Evolutionary conservation across 495 filamentous ascomycete genomes (phyloP).

Genomic region (Neurospora tetraspora): DNA sequence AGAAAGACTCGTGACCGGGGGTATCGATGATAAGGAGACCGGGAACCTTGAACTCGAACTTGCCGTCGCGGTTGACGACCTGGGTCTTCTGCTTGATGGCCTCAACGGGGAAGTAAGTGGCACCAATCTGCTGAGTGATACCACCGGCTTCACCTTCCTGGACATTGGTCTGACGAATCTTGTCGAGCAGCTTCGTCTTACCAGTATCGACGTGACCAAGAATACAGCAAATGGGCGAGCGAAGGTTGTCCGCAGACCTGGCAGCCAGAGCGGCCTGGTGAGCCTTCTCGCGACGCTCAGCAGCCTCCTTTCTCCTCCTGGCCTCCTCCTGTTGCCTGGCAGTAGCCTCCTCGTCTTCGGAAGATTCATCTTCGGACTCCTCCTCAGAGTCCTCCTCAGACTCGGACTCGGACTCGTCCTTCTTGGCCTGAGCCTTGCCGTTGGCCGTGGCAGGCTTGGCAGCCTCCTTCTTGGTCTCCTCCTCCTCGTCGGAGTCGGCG

Average conservation of each 20-base stretch:
- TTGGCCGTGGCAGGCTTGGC: conserved; percentile 28
- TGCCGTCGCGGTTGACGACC: conserved; percentile 83
- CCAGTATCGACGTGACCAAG: conserved; percentile 99
- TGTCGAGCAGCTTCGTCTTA: conserved; percentile 97
- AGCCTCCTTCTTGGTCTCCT: conserved; percentile 14
- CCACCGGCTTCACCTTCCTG: conserved; percentile 99
- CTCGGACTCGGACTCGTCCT: conserved; percentile 17
- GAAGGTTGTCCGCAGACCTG: conserved; percentile 85
- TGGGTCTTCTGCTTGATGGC: conserved; percentile 82
- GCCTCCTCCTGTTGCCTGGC: conserved; percentile 58
- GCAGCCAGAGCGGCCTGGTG: conserved; percentile 89
- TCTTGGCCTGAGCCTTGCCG: conserved; percentile 4
- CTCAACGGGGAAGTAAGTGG: conserved; percentile 97
- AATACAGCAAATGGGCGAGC: conserved; percentile 99
- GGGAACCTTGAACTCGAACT: conserved; percentile 95
- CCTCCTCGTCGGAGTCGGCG: conserved; percentile 72
- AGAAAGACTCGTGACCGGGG: conserved; percentile 99
- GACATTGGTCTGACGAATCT: conserved; percentile 97
- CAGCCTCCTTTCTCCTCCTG: conserved; percentile 76
- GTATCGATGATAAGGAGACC: conserved; percentile 98
- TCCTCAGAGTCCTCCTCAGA: conserved; percentile 19
- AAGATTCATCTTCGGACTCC: conserved; percentile 43
- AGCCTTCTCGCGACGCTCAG: conserved; percentile 76
- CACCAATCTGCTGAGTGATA: conserved; percentile 99
- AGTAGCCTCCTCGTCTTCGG: conserved; percentile 60